These are phyloP conservation scores for Globisporangium splendens DNA, from an alignment of 352 stramenopile genomes.

Conservation along the genomic window DNA sequence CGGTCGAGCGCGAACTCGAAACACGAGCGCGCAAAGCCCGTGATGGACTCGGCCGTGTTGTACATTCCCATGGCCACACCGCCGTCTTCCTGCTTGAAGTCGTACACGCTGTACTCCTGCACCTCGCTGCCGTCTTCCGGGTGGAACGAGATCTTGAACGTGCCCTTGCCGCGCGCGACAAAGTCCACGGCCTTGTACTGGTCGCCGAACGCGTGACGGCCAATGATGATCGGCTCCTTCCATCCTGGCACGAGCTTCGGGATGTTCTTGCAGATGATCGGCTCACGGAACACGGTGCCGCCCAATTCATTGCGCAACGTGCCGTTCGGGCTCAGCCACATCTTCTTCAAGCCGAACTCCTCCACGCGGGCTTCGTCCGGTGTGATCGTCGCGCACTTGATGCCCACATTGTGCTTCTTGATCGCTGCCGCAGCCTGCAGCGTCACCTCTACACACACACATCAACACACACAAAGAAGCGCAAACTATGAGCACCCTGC, in stretches of 20 bases:
- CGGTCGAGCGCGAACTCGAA: constrained; percentile 61
- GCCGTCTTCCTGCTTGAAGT: constrained; percentile 64
- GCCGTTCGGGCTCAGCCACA: constrained; percentile 82
- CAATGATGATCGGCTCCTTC: constrained; percentile 86
- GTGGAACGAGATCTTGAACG: constrained; percentile 81
- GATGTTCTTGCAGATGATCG: constrained; percentile 85
- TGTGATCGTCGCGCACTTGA: constrained; percentile 90
- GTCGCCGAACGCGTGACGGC: constrained; percentile 85
- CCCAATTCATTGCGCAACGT: constrained; percentile 84
- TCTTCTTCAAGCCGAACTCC: constrained; percentile 85
- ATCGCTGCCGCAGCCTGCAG: constrained; percentile 77
- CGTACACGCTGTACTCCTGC: constrained; percentile 76
- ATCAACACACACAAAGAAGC: neutral
- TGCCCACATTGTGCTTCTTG: constrained; percentile 74
- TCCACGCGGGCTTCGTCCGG: constrained; percentile 79
- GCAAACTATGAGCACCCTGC: neutral
- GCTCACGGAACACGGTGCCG: constrained; percentile 88
- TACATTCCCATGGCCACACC: constrained; percentile 88
- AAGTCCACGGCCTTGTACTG: constrained; percentile 88
- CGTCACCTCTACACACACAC: constrained; percentile 47
- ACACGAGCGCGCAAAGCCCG: constrained; percentile 59
- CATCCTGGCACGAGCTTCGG: constrained; percentile 83
- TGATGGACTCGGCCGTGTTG: constrained; percentile 85
- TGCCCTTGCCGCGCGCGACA: constrained; percentile 57
- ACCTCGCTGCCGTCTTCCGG: constrained; percentile 44